Conservation (phyloP, 2,329 filamentous ascomycete species). For the Arthrobotrys sphaeroides region DNA sequence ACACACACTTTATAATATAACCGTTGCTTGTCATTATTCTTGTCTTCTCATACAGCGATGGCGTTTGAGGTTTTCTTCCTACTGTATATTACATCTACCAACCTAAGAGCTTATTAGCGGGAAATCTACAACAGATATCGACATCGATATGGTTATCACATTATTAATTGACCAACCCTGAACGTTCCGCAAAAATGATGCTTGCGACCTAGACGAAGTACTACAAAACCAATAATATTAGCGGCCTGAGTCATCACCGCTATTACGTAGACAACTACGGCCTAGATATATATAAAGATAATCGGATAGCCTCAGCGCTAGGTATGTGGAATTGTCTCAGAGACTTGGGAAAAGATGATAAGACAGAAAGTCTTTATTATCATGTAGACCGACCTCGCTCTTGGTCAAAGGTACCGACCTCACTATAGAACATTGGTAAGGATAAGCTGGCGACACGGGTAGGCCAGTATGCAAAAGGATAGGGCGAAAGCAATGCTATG, state of each 20-base stretch:
- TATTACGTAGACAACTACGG: too few species aligned
- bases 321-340: too few species aligned
- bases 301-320: too few species aligned
- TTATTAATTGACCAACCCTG: too few species aligned
- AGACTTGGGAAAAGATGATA: neutral
- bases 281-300: too few species aligned
- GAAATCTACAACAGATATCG: neutral
- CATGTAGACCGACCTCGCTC: neutral
- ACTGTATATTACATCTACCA: neutral
- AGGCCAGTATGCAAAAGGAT: neutral
- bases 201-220: too few species aligned
- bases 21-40: neutral
- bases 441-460: neutral
- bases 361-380: neutral
- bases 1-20: neutral
- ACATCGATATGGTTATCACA: neutral
- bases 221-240: too few species aligned
- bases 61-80: neutral
- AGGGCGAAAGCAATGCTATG: constrained; percentile 13
- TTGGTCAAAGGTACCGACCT: neutral
- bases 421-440: neutral
- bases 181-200: too few species aligned
- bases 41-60: constrained; percentile 16
- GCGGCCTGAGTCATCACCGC: too few species aligned
- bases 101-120: too few species aligned